These are phyloP conservation scores for Calocybe gangraenosa DNA, from an alignment of 768 basidiomycete genomes.

Conservation along the genomic window DNA sequence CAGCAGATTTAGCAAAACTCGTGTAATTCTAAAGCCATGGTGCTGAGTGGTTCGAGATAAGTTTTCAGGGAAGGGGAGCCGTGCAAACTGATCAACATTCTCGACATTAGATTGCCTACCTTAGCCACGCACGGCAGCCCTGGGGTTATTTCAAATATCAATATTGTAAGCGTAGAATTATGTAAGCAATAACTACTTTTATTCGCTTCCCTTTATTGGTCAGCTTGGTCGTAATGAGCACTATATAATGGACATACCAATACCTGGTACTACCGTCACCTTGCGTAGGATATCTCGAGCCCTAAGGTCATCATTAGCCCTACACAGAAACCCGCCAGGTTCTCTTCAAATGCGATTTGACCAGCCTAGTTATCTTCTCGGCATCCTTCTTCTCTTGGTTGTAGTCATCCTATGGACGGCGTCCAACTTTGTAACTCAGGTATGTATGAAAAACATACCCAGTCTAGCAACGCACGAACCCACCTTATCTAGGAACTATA, in stretches of 20 bases:
- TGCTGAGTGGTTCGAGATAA: no score
- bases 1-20: no score
- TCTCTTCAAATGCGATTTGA: constrained; percentile 13
- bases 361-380: constrained; percentile 41
- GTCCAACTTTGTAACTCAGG: constrained; percentile 87
- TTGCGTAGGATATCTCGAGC: neutral
- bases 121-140: no score
- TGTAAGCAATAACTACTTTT: no score
- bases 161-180: no score
- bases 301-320: constrained; percentile 2
- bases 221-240: neutral
- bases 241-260: neutral
- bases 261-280: neutral
- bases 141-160: no score
- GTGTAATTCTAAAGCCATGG: no score
- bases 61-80: no score
- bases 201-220: no score
- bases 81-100: no score
- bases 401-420: constrained; percentile 88
- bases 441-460: constrained; percentile 19
- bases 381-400: constrained; percentile 63
- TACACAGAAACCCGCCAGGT: neutral
- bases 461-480: neutral
- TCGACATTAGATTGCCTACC: no score
- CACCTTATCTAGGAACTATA: constrained; percentile 37